phyloP scores from a whole-genome alignment of 2,329 filamentous ascomycete species.

The Ascosphaera aggregata region DNA sequence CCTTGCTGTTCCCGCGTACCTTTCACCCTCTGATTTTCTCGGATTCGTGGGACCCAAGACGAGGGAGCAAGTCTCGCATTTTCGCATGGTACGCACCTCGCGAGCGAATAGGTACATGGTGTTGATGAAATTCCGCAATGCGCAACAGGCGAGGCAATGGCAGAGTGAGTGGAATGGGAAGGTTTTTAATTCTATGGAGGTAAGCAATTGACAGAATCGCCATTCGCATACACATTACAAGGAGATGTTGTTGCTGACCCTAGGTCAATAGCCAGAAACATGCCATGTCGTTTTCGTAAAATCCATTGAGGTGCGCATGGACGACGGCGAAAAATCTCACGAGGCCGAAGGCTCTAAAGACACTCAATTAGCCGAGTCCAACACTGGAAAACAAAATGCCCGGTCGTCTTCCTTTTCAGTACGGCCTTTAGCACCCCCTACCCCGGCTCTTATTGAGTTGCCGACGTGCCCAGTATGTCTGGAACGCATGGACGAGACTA shows the following conservation, averaged over 20 bases:
- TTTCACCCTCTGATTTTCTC: conserved; percentile 73
- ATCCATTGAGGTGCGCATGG: conserved; percentile 46
- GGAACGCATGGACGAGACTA: conserved; percentile 95
- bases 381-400: not conserved
- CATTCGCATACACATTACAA: too few relatives aligned
- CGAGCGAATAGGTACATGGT: conserved; percentile 84
- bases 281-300: conserved; percentile 92
- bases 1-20: conserved; percentile 80
- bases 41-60: conserved; percentile 82
- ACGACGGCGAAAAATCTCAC: conserved; percentile 29
- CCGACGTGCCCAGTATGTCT: conserved; percentile 93
- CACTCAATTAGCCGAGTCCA: not conserved
- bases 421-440: conserved; percentile 47
- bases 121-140: conserved; percentile 73
- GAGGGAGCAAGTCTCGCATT: conserved; percentile 70
- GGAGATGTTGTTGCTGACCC: conserved; percentile 5
- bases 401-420: conserved; percentile 25
- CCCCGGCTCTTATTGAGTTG: conserved; percentile 67
- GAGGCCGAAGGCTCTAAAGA: conserved; percentile 2
- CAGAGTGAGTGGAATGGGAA: conserved; percentile 76
- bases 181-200: conserved; percentile 79
- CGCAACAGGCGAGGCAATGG: conserved; percentile 53
- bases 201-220: too few relatives aligned
- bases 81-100: conserved; percentile 78
- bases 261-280: conserved; percentile 49